These are phyloP conservation scores for Trichoderma sp. DNA, from an alignment of 2,329 filamentous ascomycete genomes.

Conservation along the genomic window DNA sequence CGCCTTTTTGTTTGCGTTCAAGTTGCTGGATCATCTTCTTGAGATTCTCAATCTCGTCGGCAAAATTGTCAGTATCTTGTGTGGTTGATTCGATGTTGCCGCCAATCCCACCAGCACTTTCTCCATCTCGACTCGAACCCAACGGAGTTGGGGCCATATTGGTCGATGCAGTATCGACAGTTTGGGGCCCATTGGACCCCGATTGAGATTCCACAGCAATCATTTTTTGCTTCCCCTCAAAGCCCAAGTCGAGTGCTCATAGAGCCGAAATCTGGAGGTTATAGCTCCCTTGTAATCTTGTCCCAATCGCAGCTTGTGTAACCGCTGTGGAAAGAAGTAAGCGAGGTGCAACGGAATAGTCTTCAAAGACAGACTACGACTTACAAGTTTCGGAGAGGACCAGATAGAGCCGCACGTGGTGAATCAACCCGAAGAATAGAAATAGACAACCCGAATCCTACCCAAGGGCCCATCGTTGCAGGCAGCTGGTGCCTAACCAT, in stretches of 20 bases:
- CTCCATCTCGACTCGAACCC: not conserved
- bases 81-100: not conserved
- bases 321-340: not conserved
- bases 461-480: not conserved
- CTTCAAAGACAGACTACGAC: not conserved
- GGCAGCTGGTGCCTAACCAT: not conserved
- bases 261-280: not conserved
- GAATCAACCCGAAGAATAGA: not conserved
- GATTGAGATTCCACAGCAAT: not conserved
- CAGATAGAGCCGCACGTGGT: not conserved
- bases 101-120: not conserved
- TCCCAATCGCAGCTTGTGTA: not conserved
- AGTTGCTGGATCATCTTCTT: conserved; percentile 4
- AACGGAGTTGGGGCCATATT: not conserved
- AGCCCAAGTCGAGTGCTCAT: not conserved
- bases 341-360: not conserved
- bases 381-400: not conserved
- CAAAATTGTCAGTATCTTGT: not conserved
- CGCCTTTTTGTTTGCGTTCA: not conserved
- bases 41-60: not conserved
- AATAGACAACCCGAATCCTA: not conserved
- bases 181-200: not conserved
- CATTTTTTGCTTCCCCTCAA: not conserved
- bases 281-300: not conserved
- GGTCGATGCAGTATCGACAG: not conserved